Percentiles rank a stretch among this genome's conserved stretches.
Evolutionary conservation across 345 rosid genomes (phyloP).

Genomic region (Brassica carinata): DNA sequence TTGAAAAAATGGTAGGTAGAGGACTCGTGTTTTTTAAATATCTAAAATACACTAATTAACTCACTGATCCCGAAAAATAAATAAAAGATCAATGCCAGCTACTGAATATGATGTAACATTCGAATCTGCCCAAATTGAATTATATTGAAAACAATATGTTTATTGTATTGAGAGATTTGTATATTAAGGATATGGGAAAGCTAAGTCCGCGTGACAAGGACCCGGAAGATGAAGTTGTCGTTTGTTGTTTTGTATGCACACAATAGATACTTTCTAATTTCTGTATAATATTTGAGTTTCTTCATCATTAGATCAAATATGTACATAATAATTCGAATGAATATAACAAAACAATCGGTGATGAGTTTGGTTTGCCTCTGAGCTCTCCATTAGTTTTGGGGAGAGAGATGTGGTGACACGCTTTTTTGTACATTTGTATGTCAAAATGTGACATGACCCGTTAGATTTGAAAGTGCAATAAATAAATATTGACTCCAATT

Average conservation of each 20-base stretch:
- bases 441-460: constrained; percentile 24
- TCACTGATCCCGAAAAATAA: background rate
- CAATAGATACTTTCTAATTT: background rate
- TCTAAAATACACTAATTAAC: constrained; percentile 5
- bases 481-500: background rate
- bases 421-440: background rate
- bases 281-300: background rate
- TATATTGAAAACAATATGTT: background rate
- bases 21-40: constrained; percentile 19
- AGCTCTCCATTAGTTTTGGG: constrained; percentile 21
- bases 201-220: constrained; percentile 29
- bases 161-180: background rate
- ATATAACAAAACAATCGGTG: background rate
- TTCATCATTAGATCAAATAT: background rate
- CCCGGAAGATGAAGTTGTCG: constrained; percentile 23
- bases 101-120: constrained; percentile 19
- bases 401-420: constrained; percentile 15
- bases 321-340: constrained; percentile 13
- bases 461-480: constrained; percentile 9
- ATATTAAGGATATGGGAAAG: constrained; percentile 6
- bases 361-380: constrained; percentile 15
- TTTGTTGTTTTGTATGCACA: constrained; percentile 28
- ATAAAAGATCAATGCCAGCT: constrained; percentile 18
- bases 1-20: constrained; percentile 7
- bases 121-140: background rate